phyloP scores from a whole-genome alignment of 73 alveolate species.

The Paramecium octaurelia region DNA sequence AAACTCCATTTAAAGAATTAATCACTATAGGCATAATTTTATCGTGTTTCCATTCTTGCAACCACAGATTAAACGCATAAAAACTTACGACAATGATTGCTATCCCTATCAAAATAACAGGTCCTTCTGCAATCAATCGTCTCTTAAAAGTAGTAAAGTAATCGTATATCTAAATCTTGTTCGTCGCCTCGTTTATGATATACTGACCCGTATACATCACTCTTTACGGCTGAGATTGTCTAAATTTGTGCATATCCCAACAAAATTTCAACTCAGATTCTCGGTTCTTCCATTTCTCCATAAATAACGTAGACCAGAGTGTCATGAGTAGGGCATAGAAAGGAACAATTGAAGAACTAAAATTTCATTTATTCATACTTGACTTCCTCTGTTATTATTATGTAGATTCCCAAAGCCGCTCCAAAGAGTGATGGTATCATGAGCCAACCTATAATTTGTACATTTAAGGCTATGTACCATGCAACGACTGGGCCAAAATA shows the following conservation, averaged over 20 bases:
- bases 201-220: constrained; percentile 23
- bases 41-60: not conserved
- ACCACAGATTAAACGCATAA: constrained; percentile 19
- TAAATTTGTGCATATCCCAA: constrained; percentile 39
- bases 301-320: constrained; percentile 31
- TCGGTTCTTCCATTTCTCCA: constrained; percentile 37
- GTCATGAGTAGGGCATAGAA: not conserved
- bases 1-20: constrained; percentile 13
- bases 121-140: not conserved
- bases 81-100: not conserved
- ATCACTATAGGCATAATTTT: not conserved
- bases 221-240: not conserved
- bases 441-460: constrained; percentile 3
- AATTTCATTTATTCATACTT: not conserved
- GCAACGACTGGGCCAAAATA: constrained; percentile 40
- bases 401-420: constrained; percentile 6
- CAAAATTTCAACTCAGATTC: constrained; percentile 25
- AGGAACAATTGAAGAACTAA: constrained; percentile 33
- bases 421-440: constrained; percentile 14
- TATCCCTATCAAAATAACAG: not conserved
- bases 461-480: constrained; percentile 31
- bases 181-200: not conserved
- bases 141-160: constrained; percentile 29
- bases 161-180: not conserved
- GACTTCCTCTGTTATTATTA: not conserved